Conservation (phyloP, 208 protist genomes). For the Phytomonas francai region DNA sequence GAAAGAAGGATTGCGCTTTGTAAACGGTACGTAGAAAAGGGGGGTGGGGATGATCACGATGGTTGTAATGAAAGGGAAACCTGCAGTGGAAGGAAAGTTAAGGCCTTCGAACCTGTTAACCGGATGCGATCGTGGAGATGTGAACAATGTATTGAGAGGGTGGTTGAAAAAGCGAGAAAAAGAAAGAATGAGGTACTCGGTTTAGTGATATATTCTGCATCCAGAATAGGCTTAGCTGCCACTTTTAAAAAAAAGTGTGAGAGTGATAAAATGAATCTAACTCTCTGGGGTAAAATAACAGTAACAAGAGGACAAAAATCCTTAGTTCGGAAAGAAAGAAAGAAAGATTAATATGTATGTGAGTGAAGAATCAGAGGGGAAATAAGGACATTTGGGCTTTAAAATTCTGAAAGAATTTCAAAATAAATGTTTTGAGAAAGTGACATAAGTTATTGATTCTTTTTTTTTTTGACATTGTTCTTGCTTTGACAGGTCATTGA, state of each 20-base stretch:
- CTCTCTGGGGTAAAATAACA: not conserved
- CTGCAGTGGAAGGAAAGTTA: too few species aligned
- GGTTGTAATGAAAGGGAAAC: too few species aligned
- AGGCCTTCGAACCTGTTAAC: too few species aligned
- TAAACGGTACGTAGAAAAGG: not conserved
- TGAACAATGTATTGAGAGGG: too few species aligned
- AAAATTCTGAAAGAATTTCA: too few species aligned
- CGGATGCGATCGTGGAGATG: too few species aligned
- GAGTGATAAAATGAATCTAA: not conserved
- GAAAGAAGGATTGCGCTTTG: not conserved
- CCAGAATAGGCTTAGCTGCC: not conserved
- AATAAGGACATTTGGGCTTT: not conserved
- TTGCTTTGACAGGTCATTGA: too few species aligned
- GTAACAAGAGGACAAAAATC: not conserved
- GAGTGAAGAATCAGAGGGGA: not conserved
- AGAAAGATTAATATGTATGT: conserved; percentile 4
- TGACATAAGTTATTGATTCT: too few species aligned
- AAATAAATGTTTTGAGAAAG: too few species aligned
- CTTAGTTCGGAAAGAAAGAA: conserved; percentile 5
- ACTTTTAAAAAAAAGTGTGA: not conserved
- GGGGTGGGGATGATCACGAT: too few species aligned
- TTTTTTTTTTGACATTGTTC: too few species aligned
- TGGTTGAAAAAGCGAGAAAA: not conserved
- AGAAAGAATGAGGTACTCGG: not conserved
- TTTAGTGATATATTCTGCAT: conserved; percentile 9